Evolutionary conservation across 1,284 basidiomycete genomes (phyloP).

Genomic region (Bondarzewia mesenterica): DNA sequence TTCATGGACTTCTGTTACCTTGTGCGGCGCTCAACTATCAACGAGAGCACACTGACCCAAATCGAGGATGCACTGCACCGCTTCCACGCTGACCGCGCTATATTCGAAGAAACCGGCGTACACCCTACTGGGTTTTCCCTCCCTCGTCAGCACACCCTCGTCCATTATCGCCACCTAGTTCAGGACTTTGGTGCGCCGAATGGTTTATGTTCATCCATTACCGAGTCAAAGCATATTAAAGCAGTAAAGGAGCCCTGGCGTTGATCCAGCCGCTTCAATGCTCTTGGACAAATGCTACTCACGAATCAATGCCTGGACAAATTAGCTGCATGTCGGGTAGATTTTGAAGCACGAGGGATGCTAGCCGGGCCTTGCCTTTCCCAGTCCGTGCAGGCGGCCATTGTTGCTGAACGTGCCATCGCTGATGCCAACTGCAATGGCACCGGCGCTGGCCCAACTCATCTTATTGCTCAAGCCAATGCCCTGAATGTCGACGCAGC

Average conservation of each 20-base stretch:
- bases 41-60: background rate
- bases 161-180: constrained; percentile 10
- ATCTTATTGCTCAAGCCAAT: too few relatives aligned
- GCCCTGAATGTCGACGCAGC: too few relatives aligned
- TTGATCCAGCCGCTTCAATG: constrained; percentile 7
- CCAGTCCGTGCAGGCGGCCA: background rate
- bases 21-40: constrained; percentile 1
- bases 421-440: too few relatives aligned
- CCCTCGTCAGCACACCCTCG: constrained; percentile 14
- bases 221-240: constrained; percentile 18
- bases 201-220: constrained; percentile 19
- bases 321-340: background rate
- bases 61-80: constrained; percentile 8
- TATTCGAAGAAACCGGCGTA: constrained; percentile 13
- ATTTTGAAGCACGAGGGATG: background rate
- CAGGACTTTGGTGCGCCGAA: constrained; percentile 13
- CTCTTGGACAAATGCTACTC: background rate
- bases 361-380: background rate
- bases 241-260: constrained; percentile 20
- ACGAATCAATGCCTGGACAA: background rate
- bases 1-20: constrained; percentile 18
- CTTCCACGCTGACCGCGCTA: constrained; percentile 8
- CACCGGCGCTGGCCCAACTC: too few relatives aligned
- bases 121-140: constrained; percentile 12
- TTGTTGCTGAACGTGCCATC: too few relatives aligned